phyloP scores from a whole-genome alignment of 2,329 filamentous ascomycete species.

The Metarhizium anisopliae region DNA sequence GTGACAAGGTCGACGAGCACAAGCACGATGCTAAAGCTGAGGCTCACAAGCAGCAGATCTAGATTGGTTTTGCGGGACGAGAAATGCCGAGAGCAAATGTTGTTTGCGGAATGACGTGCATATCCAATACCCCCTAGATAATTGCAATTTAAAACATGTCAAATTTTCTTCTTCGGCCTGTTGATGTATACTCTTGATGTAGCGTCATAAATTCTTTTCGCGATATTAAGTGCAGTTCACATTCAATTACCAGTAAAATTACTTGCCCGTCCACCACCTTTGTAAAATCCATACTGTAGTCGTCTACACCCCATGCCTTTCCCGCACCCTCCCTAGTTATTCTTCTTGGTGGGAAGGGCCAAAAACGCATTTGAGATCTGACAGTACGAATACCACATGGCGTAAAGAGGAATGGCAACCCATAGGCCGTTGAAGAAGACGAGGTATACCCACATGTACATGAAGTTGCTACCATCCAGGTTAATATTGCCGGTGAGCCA shows the following conservation, averaged over 20 bases:
- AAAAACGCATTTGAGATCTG: constrained; percentile 48
- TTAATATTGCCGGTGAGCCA: constrained; percentile 55
- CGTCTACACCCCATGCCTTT: neutral
- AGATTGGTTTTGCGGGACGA: constrained; percentile 11
- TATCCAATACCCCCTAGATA: neutral
- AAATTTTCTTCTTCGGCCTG: too few species aligned
- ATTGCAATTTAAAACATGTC: neutral
- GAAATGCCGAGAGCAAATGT: neutral
- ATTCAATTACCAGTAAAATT: too few species aligned
- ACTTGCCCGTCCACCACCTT: too few species aligned
- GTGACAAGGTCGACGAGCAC: constrained; percentile 36
- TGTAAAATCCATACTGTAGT: too few species aligned
- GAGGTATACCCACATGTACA: constrained; percentile 60
- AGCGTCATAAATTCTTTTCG: too few species aligned
- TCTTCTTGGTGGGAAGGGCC: constrained; percentile 21
- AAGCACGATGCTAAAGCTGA: constrained; percentile 31
- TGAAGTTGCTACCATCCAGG: constrained; percentile 56
- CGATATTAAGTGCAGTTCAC: too few species aligned
- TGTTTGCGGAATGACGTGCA: neutral
- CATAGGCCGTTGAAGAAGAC: constrained; percentile 62
- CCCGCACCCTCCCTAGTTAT: neutral
- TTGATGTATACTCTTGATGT: too few species aligned
- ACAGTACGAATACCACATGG: constrained; percentile 42
- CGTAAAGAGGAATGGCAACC: constrained; percentile 55
- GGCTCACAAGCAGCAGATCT: constrained; percentile 32